Evolutionary conservation across 192 early-diverging fungal species (phyloP).

Genomic region (Backusella sp.): DNA sequence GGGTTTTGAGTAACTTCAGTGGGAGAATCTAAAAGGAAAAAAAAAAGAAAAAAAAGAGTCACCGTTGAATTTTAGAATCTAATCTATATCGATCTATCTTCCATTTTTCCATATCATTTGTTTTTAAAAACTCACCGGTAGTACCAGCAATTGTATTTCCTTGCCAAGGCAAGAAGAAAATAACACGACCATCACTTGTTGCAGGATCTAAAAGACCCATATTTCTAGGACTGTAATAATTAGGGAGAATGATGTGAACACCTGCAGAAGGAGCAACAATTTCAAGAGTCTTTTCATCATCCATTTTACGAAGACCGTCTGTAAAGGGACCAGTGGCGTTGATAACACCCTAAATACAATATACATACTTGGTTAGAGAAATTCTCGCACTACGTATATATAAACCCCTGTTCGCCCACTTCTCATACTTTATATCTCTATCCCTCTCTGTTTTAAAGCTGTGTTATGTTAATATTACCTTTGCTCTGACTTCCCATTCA

Average conservation of each 20-base stretch:
- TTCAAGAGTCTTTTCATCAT: conserved; percentile 67
- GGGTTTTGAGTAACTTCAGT: conserved; percentile 84
- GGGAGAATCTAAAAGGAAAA: conserved; percentile 60
- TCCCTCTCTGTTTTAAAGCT: background rate
- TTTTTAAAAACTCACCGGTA: conserved; percentile 44
- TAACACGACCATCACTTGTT: conserved; percentile 93
- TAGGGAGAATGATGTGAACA: conserved; percentile 92
- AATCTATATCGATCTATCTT: background rate
- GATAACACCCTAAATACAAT: conserved; percentile 69
- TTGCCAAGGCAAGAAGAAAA: conserved; percentile 98
- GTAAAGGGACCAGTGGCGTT: conserved; percentile 79
- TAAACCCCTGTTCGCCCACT: background rate
- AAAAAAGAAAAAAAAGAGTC: background rate
- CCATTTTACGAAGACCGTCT: conserved; percentile 89
- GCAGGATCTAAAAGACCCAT: conserved; percentile 96
- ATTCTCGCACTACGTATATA: background rate
- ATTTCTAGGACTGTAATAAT: conserved; percentile 89
- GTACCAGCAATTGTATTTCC: conserved; percentile 97
- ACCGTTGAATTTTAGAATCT: background rate
- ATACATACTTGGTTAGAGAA: background rate
- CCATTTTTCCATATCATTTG: background rate
- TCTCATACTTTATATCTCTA: background rate
- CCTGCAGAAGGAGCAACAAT: conserved; percentile 94
- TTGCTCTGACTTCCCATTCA: conserved; percentile 81
- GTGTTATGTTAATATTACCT: conserved; percentile 30